Evolutionary conservation across 164 flowering plant genomes (phyloP), one percentile per base, ranked within the genome.

Genomic region (Dillenia suffruticosa): DNA sequence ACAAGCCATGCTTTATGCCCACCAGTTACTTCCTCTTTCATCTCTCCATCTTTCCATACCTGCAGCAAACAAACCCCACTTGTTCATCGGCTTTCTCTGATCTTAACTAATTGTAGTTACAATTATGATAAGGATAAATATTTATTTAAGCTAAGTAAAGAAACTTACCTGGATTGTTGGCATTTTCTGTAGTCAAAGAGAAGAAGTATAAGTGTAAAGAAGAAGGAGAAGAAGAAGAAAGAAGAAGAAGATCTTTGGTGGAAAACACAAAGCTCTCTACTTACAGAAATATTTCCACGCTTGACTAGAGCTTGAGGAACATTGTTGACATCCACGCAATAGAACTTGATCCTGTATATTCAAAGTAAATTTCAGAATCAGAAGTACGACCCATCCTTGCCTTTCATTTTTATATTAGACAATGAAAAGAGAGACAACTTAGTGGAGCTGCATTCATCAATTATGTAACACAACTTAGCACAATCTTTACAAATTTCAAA

Each of bases 1-100:
- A 91, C 96, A 26, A 88, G 76, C 99, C 97, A 89, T 32, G 96
- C 96, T 66, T 94, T 84, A 57, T 91, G 95, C 32, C 97, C 97
- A 56, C 99, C 96, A 54, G 91, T 91, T 16, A 94, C 88, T 72
- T 94, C 96, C 54, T 68, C 97, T 72, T 86, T 87, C 90, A 89
- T 83, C 64, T 94, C 96, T 43, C 96, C 97, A 74, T 94, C 99
- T 64, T 83, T 86, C 97, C 99, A 94, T 24, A 86, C 12, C 95
- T 88, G 80, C 79, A 68, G 49, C 26, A 10, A 44, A 12, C 24
- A 0, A 8, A 32, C 8, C 16, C 22, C 32, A 26, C 2, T 26
- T 26, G 32, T 26, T 26, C 32, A 26, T 26, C 32, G 17, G 8
- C 15, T 11, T 2, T 50, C 10, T 49, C 10, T 13, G 17, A 9